Evolutionary conservation across 192 early-diverging fungal genomes (phyloP).

Genomic region (Backusella macrospora): DNA sequence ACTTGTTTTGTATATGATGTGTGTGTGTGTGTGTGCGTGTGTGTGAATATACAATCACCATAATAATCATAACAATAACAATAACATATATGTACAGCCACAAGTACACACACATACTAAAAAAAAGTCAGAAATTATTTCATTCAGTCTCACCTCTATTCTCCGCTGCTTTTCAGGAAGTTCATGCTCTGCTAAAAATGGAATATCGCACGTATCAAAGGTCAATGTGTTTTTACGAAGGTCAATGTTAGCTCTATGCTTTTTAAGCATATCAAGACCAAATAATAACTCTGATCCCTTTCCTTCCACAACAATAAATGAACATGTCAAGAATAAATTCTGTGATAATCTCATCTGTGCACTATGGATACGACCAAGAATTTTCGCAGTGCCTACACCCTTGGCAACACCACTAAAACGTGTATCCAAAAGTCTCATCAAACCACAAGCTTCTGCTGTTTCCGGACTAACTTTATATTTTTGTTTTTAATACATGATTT

Average conservation of each 20-base stretch:
- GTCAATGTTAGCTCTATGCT: conserved; percentile 90
- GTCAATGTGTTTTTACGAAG: conserved; percentile 78
- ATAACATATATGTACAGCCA: not conserved
- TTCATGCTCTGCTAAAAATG: conserved; percentile 91
- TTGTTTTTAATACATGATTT: not conserved
- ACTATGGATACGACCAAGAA: conserved; percentile 91
- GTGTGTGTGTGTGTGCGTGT: too few species aligned
- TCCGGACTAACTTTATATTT: conserved; percentile 57
- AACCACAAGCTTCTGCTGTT: conserved; percentile 73
- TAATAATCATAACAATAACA: not conserved
- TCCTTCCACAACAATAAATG: conserved; percentile 94
- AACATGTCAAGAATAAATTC: conserved; percentile 77
- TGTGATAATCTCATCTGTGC: conserved; percentile 83
- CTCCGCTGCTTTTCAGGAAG: conserved; percentile 68
- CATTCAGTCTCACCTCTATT: conserved; percentile 30
- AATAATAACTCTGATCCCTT: conserved; percentile 90
- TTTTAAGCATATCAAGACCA: conserved; percentile 94
- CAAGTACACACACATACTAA: not conserved
- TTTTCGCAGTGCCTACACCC: conserved; percentile 96
- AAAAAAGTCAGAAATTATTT: not conserved
- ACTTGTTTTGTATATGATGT: not conserved
- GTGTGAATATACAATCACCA: too few species aligned
- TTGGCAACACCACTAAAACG: conserved; percentile 88
- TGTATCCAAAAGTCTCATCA: conserved; percentile 88
- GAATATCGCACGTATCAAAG: conserved; percentile 79